phyloP scores from a whole-genome alignment of 2,329 filamentous ascomycete genomes.

The Grosmannia serpens region DNA sequence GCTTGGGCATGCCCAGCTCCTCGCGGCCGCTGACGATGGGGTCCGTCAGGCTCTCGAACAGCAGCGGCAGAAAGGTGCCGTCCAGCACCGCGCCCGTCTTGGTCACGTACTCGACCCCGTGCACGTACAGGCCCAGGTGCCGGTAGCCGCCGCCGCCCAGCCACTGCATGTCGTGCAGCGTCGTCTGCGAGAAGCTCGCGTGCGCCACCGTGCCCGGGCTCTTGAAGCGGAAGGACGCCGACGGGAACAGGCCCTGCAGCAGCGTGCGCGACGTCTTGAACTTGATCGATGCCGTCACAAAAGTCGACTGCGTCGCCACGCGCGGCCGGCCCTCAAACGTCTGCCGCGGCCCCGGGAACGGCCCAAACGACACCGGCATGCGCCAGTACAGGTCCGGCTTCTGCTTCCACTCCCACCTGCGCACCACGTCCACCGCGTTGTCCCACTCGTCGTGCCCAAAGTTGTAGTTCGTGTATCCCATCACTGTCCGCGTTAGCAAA shows the following conservation, averaged over 20 bases:
- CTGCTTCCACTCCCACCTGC: slow-evolving; percentile 33
- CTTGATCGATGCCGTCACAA: slow-evolving; percentile 33
- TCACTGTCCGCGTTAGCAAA: slow-evolving; percentile 17
- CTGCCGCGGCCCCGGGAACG: slow-evolving; percentile 33
- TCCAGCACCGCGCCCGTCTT: slow-evolving; percentile 32
- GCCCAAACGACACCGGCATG: slow-evolving; percentile 33
- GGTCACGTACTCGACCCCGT: slow-evolving; percentile 46
- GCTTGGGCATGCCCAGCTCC: slow-evolving; percentile 50
- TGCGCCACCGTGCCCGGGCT: slow-evolving; percentile 30
- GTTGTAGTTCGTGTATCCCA: slow-evolving; percentile 35
- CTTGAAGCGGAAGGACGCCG: slow-evolving; percentile 27
- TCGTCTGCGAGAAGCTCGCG: slow-evolving; percentile 29
- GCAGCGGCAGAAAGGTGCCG: slow-evolving; percentile 43
- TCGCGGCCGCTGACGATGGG: slow-evolving; percentile 49
- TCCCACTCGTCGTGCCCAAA: slow-evolving; percentile 50
- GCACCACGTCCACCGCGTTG: slow-evolving; percentile 36
- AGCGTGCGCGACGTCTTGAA: slow-evolving; percentile 39
- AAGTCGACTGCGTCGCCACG: slow-evolving; percentile 19
- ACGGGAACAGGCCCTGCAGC: slow-evolving; percentile 36
- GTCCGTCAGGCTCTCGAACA: slow-evolving; percentile 48
- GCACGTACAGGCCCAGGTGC: slow-evolving; percentile 48
- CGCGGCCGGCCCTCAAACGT: slow-evolving; percentile 18
- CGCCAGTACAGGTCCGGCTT: slow-evolving; percentile 27
- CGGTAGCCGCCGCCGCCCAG: slow-evolving; percentile 48
- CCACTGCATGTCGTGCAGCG: slow-evolving; percentile 43